These are phyloP conservation scores for Alternaria gansuensis DNA, from an alignment of 2,329 filamentous ascomycete species.

Conservation along the genomic window DNA sequence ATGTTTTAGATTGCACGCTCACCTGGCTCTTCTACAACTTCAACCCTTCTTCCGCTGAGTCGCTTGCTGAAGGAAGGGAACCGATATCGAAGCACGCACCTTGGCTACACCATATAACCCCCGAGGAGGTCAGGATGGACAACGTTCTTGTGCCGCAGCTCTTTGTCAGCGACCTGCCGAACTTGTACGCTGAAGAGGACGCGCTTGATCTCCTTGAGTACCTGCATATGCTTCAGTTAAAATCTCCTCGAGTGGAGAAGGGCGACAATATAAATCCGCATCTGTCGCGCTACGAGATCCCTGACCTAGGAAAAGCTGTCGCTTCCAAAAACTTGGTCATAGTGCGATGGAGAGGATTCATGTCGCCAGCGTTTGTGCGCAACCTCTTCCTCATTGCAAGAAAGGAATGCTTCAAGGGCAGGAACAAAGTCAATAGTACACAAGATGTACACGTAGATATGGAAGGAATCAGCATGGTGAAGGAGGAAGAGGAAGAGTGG, in stretches of 20 bases:
- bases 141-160: slow-evolving; percentile 45
- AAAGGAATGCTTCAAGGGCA: slow-evolving; percentile 31
- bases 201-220: slow-evolving; percentile 75
- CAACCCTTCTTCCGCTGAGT: slow-evolving; percentile 35
- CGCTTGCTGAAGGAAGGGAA: slow-evolving; percentile 36
- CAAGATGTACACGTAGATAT: slow-evolving; percentile 24
- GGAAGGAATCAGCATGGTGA: slow-evolving; percentile 9
- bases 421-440: slow-evolving; percentile 17
- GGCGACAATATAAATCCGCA: slow-evolving; percentile 72
- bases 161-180: slow-evolving; percentile 30
- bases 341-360: slow-evolving; percentile 57
- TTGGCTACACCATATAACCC: slow-evolving; percentile 34
- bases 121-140: slow-evolving; percentile 34
- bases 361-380: slow-evolving; percentile 49
- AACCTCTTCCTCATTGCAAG: slow-evolving; percentile 40
- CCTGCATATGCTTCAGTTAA: slow-evolving; percentile 72
- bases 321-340: slow-evolving; percentile 41
- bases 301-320: slow-evolving; percentile 51
- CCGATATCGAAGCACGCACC: slow-evolving; percentile 47
- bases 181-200: slow-evolving; percentile 67
- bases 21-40: slow-evolving; percentile 83
- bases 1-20: slow-evolving; percentile 72
- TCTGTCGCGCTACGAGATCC: slow-evolving; percentile 72
- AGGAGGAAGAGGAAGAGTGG: slow-evolving; percentile 37
- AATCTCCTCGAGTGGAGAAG: slow-evolving; percentile 68